phyloP scores from a whole-genome alignment of 768 basidiomycete genomes.

The Gloeophyllum trabeum region DNA sequence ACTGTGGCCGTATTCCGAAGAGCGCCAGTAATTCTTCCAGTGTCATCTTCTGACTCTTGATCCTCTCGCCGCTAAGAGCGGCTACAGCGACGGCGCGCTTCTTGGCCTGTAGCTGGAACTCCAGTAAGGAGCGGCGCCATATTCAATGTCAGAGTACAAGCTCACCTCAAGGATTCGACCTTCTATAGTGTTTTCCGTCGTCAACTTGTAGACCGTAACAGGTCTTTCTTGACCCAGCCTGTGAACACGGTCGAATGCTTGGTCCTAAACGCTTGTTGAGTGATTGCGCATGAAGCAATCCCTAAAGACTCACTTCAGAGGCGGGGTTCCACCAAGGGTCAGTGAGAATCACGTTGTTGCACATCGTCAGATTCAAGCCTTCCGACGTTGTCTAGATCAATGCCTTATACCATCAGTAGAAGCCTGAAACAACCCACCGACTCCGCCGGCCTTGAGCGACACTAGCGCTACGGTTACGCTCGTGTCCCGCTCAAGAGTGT shows the following conservation, averaged over 20 bases:
- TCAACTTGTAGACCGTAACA: constrained; percentile 74
- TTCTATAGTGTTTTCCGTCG: constrained; percentile 69
- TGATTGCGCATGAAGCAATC: constrained; percentile 1
- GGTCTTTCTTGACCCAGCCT: constrained; percentile 70
- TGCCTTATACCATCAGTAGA: background rate
- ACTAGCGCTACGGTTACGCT: constrained; percentile 65
- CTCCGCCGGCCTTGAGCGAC: constrained; percentile 82
- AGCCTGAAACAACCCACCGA: constrained; percentile 30
- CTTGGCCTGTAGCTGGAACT: constrained; percentile 20
- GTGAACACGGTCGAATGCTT: constrained; percentile 79
- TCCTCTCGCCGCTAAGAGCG: constrained; percentile 27
- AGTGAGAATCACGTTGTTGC: constrained; percentile 78
- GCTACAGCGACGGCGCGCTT: constrained; percentile 31
- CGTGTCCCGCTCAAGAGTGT: constrained; percentile 47
- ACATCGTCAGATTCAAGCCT: constrained; percentile 76
- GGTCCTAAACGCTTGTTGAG: constrained; percentile 59
- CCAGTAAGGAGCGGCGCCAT: background rate
- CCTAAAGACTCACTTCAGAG: constrained; percentile 51
- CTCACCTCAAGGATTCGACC: constrained; percentile 58
- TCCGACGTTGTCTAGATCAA: constrained; percentile 4
- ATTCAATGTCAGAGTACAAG: background rate
- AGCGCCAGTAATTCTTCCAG: constrained; percentile 5
- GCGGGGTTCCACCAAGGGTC: constrained; percentile 88
- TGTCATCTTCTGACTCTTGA: constrained; percentile 20
- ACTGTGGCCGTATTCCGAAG: too few species aligned